A percentile compares a stretch with the other conserved stretches of the same genome.
These are phyloP conservation scores for Verticillium nonalfalfae DNA, from an alignment of 2,329 filamentous ascomycete species.

Conservation along the genomic window DNA sequence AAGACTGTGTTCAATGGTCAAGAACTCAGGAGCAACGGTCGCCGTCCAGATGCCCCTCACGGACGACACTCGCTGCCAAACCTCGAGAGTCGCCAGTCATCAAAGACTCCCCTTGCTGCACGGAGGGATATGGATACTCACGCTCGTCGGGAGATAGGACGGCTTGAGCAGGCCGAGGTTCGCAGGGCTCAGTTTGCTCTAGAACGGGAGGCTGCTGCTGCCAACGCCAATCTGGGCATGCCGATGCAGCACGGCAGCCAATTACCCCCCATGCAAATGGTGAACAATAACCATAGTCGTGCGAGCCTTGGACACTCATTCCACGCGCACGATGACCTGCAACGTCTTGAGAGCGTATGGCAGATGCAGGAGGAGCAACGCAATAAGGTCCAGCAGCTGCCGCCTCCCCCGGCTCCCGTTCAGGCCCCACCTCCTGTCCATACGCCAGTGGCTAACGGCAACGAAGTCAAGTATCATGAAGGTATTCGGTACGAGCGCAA, in stretches of 20 bases:
- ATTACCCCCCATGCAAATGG: slow-evolving; percentile 9
- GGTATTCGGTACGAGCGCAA: slow-evolving; percentile 60
- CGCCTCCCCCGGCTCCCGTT: background rate
- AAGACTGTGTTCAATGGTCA: background rate
- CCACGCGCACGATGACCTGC: slow-evolving; percentile 41
- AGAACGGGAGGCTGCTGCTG: slow-evolving; percentile 28
- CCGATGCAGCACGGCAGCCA: background rate
- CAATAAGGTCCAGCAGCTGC: slow-evolving; percentile 17
- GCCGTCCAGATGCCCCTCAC: background rate
- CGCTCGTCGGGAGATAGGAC: slow-evolving; percentile 44
- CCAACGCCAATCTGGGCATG: background rate
- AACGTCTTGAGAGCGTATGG: slow-evolving; percentile 48
- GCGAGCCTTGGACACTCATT: slow-evolving; percentile 22
- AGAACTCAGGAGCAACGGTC: background rate
- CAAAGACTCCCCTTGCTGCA: slow-evolving; percentile 21
- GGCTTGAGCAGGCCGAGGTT: slow-evolving; percentile 43
- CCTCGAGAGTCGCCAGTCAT: slow-evolving; percentile 20
- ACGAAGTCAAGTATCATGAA: slow-evolving; percentile 51
- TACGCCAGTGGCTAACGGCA: slow-evolving; percentile 21
- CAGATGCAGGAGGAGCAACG: slow-evolving; percentile 43
- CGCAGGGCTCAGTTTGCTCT: slow-evolving; percentile 42
- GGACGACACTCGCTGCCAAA: slow-evolving; percentile 24
- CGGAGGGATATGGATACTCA: slow-evolving; percentile 42
- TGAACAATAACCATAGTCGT: slow-evolving; percentile 17
- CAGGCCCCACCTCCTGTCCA: background rate